Percentiles rank a stretch among this genome's conserved stretches.
Conservation (phyloP, 495 filamentous ascomycete species). For the Hyaloscypha finlandica region DNA sequence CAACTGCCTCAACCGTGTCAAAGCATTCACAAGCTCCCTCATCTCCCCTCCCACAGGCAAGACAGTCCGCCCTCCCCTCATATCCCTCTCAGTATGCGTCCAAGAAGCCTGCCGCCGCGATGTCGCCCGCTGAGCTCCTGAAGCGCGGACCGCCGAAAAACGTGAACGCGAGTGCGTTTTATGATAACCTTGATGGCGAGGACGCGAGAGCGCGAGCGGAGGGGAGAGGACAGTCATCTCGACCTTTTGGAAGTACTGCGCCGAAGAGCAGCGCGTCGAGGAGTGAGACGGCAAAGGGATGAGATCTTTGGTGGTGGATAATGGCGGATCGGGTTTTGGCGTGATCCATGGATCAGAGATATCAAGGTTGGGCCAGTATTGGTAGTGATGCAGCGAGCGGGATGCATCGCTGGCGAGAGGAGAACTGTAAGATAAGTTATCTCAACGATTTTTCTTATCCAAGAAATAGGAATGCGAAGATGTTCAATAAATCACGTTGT, state of each 20-base stretch:
- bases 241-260: not conserved
- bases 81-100: not conserved
- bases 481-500: not conserved
- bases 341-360: too few species aligned
- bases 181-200: slow-evolving; percentile 1
- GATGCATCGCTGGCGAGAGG: too few species aligned
- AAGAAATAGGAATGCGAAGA: not conserved
- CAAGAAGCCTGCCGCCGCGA: not conserved
- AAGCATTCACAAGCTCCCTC: too few species aligned
- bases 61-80: too few species aligned
- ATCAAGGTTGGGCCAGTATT: too few species aligned
- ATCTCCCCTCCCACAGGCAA: too few species aligned
- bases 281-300: not conserved
- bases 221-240: not conserved
- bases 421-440: too few species aligned
- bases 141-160: slow-evolving; percentile 6
- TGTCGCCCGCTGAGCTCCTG: slow-evolving; percentile 1
- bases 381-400: too few species aligned
- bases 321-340: not conserved
- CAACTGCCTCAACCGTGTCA: too few species aligned
- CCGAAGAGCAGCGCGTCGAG: not conserved
- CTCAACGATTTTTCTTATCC: too few species aligned
- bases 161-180: slow-evolving; percentile 3
- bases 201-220: not conserved
- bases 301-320: not conserved